phyloP scores from a whole-genome alignment of 2,329 filamentous ascomycete species.

The Colletotrichum euphorbiae region DNA sequence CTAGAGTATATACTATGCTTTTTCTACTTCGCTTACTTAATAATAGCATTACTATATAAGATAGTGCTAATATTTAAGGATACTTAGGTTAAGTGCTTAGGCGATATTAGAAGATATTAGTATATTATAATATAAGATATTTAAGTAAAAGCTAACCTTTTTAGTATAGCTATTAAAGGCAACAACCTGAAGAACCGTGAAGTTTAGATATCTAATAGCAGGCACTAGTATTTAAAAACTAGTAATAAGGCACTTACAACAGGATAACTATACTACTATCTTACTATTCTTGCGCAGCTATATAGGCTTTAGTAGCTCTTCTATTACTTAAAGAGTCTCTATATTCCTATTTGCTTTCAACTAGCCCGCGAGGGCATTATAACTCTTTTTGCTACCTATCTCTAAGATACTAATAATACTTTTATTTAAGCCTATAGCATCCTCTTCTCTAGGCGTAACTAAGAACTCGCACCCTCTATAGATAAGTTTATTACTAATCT shows the following conservation, averaged over 20 bases:
- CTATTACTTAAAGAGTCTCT: slow-evolving; percentile 78
- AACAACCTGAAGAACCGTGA: slow-evolving; percentile 80
- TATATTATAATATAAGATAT: slow-evolving; percentile 15
- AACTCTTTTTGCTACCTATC: no score
- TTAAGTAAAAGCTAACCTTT: background rate
- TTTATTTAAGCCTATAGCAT: slow-evolving; percentile 11
- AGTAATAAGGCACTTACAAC: slow-evolving; percentile 80
- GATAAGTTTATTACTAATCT: slow-evolving; percentile 62
- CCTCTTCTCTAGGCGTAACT: slow-evolving; percentile 4
- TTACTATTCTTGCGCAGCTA: slow-evolving; percentile 81
- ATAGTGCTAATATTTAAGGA: slow-evolving; percentile 85
- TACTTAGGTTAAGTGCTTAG: slow-evolving; percentile 93
- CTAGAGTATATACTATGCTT: slow-evolving; percentile 92
- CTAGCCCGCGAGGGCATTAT: slow-evolving; percentile 70
- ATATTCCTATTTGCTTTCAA: slow-evolving; percentile 73
- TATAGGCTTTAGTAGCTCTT: slow-evolving; percentile 77
- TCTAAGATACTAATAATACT: no score
- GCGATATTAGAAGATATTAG: slow-evolving; percentile 82
- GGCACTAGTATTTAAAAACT: slow-evolving; percentile 86
- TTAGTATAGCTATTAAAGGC: slow-evolving; percentile 86
- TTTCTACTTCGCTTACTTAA: slow-evolving; percentile 88
- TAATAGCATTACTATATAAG: slow-evolving; percentile 88
- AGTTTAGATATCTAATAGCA: slow-evolving; percentile 82
- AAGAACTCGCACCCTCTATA: background rate
- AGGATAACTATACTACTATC: slow-evolving; percentile 87